A percentile compares a stretch with the other conserved stretches of the same genome.
These are phyloP conservation scores for Penicillium hordei DNA, from an alignment of 2,329 filamentous ascomycete genomes.

Conservation along the genomic window DNA sequence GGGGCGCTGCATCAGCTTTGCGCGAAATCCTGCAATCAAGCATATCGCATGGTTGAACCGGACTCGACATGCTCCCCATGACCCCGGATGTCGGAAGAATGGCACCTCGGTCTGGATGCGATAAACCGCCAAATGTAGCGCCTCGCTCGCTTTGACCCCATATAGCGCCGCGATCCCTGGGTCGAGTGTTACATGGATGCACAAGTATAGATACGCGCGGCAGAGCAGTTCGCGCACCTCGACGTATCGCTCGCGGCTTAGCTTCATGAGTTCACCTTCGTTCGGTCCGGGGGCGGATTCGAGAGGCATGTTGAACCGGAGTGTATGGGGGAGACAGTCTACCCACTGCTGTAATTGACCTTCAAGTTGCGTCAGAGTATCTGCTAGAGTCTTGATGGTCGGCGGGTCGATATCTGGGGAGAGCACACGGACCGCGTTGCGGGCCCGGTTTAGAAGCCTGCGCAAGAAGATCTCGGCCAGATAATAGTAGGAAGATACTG, in stretches of 20 bases:
- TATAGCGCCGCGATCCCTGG: constrained; percentile 17
- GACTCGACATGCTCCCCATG: constrained; percentile 28
- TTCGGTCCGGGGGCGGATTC: constrained; percentile 15
- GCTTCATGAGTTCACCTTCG: constrained; percentile 27
- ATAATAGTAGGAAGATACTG: constrained; percentile 28
- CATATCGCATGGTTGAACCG: constrained; percentile 30
- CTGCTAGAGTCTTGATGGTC: constrained; percentile 16
- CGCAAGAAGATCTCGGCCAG: constrained; percentile 29
- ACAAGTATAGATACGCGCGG: constrained; percentile 27
- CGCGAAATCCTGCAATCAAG: constrained; percentile 25
- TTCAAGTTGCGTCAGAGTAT: constrained; percentile 23
- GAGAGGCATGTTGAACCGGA: constrained; percentile 27
- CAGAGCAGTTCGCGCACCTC: constrained; percentile 29
- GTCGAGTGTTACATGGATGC: constrained; percentile 22
- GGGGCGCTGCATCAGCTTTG: constrained; percentile 18
- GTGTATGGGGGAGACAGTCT: constrained; percentile 24
- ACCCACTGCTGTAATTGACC: constrained; percentile 28
- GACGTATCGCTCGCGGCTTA: constrained; percentile 27
- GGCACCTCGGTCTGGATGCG: constrained; percentile 29
- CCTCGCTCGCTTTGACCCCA: constrained; percentile 26
- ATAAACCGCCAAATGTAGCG: constrained; percentile 23
- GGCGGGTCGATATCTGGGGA: constrained; percentile 18
- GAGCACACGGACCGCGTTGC: constrained; percentile 24
- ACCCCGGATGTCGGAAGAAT: constrained; percentile 29
- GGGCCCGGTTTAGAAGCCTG: constrained; percentile 36